These are phyloP conservation scores for Populus pruinosa DNA, from an alignment of 345 rosid species.

Conservation along the genomic window DNA sequence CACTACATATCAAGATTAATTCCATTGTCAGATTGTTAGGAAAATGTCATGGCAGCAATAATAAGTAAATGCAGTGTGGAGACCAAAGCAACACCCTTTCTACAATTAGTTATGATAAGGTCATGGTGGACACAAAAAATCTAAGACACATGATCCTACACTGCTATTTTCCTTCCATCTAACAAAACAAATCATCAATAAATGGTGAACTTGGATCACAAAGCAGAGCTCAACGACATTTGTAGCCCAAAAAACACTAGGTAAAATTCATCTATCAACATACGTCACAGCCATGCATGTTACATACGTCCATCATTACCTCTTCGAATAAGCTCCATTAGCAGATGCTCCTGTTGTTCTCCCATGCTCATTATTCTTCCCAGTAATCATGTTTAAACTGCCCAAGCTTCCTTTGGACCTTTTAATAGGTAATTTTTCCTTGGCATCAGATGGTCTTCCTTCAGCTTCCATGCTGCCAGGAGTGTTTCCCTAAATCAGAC, in stretches of 20 bases:
- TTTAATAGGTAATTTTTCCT: constrained; percentile 95
- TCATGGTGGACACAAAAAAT: neutral
- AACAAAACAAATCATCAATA: neutral
- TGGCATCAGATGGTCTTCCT: constrained; percentile 70
- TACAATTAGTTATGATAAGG: neutral
- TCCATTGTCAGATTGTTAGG: constrained; percentile 23
- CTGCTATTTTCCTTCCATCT: neutral
- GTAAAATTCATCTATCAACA: neutral
- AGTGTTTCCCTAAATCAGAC: constrained; percentile 61
- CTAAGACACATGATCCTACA: neutral
- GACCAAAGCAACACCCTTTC: neutral
- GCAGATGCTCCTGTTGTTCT: constrained; percentile 73
- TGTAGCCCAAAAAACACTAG: neutral
- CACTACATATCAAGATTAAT: constrained; percentile 38
- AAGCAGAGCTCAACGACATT: neutral
- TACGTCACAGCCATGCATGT: neutral
- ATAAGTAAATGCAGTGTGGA: neutral
- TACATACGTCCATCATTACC: constrained; percentile 38
- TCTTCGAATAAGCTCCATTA: constrained; percentile 80
- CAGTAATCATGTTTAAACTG: constrained; percentile 86
- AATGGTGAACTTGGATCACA: neutral
- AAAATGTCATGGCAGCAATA: neutral
- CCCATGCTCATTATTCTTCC: constrained; percentile 68
- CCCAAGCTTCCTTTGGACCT: constrained; percentile 98
- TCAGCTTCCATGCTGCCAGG: constrained; percentile 69